These are phyloP conservation scores for Olyra latifolia DNA, from an alignment of 176 grass and related monocot genomes.

Conservation along the genomic window DNA sequence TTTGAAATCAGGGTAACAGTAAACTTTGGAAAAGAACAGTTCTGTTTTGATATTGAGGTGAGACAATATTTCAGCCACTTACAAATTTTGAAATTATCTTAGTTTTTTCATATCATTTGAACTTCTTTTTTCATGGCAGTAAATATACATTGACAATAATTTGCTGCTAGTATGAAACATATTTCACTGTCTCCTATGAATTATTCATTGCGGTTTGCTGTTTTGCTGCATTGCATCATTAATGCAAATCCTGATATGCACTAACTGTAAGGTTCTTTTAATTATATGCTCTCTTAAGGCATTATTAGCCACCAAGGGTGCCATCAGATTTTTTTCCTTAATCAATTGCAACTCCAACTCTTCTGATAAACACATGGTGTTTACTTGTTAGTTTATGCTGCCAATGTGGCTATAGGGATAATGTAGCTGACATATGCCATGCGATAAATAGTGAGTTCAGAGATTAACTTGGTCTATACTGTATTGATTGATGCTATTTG, in stretches of 20 bases:
- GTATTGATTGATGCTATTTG: slow-evolving; percentile 6
- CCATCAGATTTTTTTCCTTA: not conserved
- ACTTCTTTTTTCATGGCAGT: not conserved
- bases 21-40: slow-evolving; percentile 84
- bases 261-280: no score
- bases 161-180: not conserved
- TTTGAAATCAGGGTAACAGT: slow-evolving; percentile 69
- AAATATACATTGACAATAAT: not conserved
- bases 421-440: not conserved
- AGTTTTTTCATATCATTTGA: not conserved
- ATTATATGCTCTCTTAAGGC: not conserved
- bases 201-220: slow-evolving; percentile 9
- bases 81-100: not conserved
- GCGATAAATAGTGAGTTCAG: not conserved
- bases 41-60: slow-evolving; percentile 92
- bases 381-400: not conserved
- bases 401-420: not conserved
- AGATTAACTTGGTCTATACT: slow-evolving; percentile 4
- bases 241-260: not conserved
- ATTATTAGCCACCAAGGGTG: not conserved
- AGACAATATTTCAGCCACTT: slow-evolving; percentile 7
- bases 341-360: not conserved
- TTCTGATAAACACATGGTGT: not conserved
- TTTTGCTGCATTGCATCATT: slow-evolving; percentile 8
- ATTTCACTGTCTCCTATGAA: slow-evolving; percentile 15